Evolutionary conservation across 2,329 filamentous ascomycete genomes (phyloP).

Genomic region (Beauveria bassiana): DNA sequence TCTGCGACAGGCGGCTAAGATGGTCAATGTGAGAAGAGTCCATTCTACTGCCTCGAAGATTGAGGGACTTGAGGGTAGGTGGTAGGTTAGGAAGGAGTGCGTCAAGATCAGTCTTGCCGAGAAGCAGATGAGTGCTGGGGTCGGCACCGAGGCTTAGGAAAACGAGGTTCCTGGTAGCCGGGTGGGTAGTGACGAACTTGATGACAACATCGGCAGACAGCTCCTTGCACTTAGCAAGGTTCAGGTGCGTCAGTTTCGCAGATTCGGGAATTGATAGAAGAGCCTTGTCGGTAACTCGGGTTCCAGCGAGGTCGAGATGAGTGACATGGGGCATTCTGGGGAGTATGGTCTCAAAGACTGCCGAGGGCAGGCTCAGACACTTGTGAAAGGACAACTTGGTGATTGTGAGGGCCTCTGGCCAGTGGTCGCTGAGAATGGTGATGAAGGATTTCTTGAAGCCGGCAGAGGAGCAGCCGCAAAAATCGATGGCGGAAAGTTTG

Average conservation of each 20-base stretch:
- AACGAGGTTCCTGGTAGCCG: conserved; percentile 57
- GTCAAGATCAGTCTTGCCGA: conserved; percentile 58
- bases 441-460: conserved; percentile 60
- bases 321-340: conserved; percentile 64
- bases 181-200: conserved; percentile 63
- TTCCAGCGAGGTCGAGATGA: conserved; percentile 73
- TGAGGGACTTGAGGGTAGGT: conserved; percentile 61
- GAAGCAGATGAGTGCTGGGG: conserved; percentile 61
- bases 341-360: conserved; percentile 61
- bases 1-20: conserved; percentile 57
- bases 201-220: conserved; percentile 60
- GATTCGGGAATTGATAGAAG: conserved; percentile 63
- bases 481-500: conserved; percentile 60
- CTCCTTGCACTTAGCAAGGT: conserved; percentile 66
- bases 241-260: conserved; percentile 68
- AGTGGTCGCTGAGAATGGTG: conserved; percentile 42
- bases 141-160: conserved; percentile 70
- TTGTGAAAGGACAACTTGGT: conserved; percentile 69
- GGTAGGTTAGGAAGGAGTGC: conserved; percentile 60
- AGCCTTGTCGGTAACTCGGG: conserved; percentile 64
- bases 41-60: conserved; percentile 68
- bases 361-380: conserved; percentile 61
- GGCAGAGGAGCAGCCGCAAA: conserved; percentile 66
- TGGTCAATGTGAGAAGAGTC: conserved; percentile 54
- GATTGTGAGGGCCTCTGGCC: conserved; percentile 50